Evolutionary conservation across 2,329 filamentous ascomycete genomes (phyloP).

Genomic region (Exophiala mesophila): DNA sequence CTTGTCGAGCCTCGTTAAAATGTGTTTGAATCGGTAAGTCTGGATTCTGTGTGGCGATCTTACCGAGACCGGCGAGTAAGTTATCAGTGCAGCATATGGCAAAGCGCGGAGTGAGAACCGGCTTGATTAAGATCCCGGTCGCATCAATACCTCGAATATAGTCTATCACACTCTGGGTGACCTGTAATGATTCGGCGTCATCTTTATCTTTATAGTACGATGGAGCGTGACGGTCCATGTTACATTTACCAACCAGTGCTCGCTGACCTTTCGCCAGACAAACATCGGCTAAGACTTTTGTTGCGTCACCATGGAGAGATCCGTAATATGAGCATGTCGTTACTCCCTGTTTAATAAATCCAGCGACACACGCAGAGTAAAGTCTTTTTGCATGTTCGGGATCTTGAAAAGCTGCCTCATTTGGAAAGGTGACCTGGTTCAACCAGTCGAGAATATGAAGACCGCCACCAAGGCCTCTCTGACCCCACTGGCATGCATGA

Average conservation of each 20-base stretch:
- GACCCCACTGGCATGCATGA: constrained; percentile 56
- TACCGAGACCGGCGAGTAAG: constrained; percentile 50
- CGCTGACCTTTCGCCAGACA: constrained; percentile 53
- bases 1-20: constrained; percentile 57
- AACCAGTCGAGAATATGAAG: constrained; percentile 54
- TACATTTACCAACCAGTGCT: constrained; percentile 59
- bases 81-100: constrained; percentile 53
- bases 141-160: constrained; percentile 45
- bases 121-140: constrained; percentile 37
- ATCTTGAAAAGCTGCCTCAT: constrained; percentile 58
- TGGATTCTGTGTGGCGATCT: constrained; percentile 43
- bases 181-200: constrained; percentile 17
- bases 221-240: constrained; percentile 50
- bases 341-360: constrained; percentile 57
- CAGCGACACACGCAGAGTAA: constrained; percentile 51
- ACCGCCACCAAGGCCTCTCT: constrained; percentile 41
- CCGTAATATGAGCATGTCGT: constrained; percentile 60
- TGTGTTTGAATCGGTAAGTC: constrained; percentile 57
- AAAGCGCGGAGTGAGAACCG: constrained; percentile 52
- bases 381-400: constrained; percentile 47
- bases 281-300: constrained; percentile 52
- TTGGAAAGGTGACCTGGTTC: constrained; percentile 58
- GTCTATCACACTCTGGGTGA: constrained; percentile 28
- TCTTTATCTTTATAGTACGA: constrained; percentile 29
- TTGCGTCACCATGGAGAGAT: constrained; percentile 53